Evolutionary conservation across 164 flowering plant species (phyloP).

Genomic region (Vitis labrusca): DNA sequence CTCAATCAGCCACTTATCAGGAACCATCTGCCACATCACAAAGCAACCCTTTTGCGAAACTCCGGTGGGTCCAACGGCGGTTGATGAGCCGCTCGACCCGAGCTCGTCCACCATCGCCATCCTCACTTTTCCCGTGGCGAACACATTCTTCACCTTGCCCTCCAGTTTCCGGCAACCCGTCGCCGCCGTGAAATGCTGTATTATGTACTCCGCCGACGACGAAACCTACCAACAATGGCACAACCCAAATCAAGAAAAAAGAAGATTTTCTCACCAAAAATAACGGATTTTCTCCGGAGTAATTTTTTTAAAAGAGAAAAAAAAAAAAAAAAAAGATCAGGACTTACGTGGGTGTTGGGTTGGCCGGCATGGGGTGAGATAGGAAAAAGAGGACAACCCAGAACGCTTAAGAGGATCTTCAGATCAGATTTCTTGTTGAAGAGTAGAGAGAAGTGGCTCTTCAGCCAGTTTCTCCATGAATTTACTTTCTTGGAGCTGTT

Average conservation of each 20-base stretch:
- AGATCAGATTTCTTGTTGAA: slow-evolving; percentile 69
- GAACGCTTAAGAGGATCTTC: slow-evolving; percentile 62
- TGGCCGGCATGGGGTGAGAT: slow-evolving; percentile 35
- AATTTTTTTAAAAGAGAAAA: not conserved
- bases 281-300: too few relatives aligned
- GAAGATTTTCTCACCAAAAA: too few relatives aligned
- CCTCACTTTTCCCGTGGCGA: slow-evolving; percentile 64
- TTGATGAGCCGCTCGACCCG: slow-evolving; percentile 21
- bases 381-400: slow-evolving; percentile 85
- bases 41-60: slow-evolving; percentile 64
- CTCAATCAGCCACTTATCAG: slow-evolving; percentile 80
- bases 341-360: slow-evolving; percentile 34
- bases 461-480: slow-evolving; percentile 66
- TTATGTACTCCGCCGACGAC: slow-evolving; percentile 65
- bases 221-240: slow-evolving; percentile 37
- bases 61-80: slow-evolving; percentile 10
- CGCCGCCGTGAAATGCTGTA: slow-evolving; percentile 74
- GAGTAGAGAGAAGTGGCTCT: slow-evolving; percentile 44
- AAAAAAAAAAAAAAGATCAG: not conserved
- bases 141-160: slow-evolving; percentile 58
- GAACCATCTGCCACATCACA: slow-evolving; percentile 84
- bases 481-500: slow-evolving; percentile 31
- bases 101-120: slow-evolving; percentile 66
- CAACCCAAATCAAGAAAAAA: too few relatives aligned
- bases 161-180: slow-evolving; percentile 67